Evolutionary conservation across 192 early-diverging fungal species (phyloP).

Genomic region (Mortierella hygrophila): DNA sequence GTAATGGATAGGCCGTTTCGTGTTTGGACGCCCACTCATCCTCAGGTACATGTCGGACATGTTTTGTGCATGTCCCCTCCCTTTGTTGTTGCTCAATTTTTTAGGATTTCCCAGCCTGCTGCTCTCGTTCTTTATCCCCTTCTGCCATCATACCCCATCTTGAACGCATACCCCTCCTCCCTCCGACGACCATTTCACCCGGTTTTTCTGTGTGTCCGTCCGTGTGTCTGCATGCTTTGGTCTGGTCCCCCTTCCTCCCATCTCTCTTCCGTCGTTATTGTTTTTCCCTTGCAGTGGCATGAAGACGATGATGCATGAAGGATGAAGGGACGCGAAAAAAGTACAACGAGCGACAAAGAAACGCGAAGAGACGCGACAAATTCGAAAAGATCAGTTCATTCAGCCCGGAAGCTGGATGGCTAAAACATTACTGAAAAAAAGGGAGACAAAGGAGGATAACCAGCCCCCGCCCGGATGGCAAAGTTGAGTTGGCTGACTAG

Average conservation of each 20-base stretch:
- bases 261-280: not conserved
- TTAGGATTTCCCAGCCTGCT: not conserved
- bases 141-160: not conserved
- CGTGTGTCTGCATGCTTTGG: not conserved
- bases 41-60: too few relatives aligned
- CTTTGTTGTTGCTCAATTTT: not conserved
- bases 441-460: not conserved
- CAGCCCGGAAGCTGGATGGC: not conserved
- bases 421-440: not conserved
- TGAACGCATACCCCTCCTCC: too few relatives aligned
- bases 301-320: not conserved
- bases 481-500: not conserved
- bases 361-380: not conserved
- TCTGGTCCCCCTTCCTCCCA: not conserved
- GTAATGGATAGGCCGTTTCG: too few relatives aligned
- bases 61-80: not conserved
- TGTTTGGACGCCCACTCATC: too few relatives aligned
- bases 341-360: not conserved
- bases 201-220: not conserved
- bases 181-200: too few relatives aligned
- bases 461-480: not conserved
- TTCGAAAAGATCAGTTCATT: not conserved
- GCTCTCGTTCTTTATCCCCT: not conserved
- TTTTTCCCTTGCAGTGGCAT: not conserved
- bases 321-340: not conserved